Conservation (phyloP, 176 grass and related monocot genomes). For the Microstegium vimineum region DNA sequence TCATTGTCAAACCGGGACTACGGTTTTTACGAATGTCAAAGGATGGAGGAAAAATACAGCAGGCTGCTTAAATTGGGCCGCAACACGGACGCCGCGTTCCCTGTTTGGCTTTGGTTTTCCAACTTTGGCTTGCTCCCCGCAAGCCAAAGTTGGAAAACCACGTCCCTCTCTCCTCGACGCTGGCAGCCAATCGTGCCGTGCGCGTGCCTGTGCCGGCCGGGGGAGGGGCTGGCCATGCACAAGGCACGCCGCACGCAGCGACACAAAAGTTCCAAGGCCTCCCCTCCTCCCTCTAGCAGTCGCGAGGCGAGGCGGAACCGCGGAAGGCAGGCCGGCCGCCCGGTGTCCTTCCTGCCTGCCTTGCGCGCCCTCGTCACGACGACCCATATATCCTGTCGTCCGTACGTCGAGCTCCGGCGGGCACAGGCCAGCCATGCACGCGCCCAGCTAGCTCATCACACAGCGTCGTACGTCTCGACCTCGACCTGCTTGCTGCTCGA, state of each 20-base stretch:
- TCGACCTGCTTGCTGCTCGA: not conserved
- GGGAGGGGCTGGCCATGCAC: constrained; percentile 6
- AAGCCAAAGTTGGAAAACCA: too few species aligned
- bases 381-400: not conserved
- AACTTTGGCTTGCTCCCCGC: constrained; percentile 24
- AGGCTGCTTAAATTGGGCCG: constrained; percentile 34
- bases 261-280: not conserved
- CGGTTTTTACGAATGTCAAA: not conserved
- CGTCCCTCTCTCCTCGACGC: not conserved
- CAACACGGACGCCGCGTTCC: constrained; percentile 16
- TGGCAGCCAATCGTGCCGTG: constrained; percentile 13
- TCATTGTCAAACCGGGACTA: not conserved
- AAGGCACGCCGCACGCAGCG: not conserved
- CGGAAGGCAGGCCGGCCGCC: too few species aligned
- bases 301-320: constrained; percentile 24
- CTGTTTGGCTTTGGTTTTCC: not conserved
- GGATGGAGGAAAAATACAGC: constrained; percentile 19
- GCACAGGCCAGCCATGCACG: not conserved
- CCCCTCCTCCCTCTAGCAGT: not conserved
- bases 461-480: not conserved
- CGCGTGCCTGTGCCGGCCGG: constrained; percentile 8
- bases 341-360: not conserved
- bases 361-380: not conserved
- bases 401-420: not conserved
- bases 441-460: not conserved